Conservation (phyloP, 1,284 basidiomycete genomes). For the Heimioporus retisporus region DNA sequence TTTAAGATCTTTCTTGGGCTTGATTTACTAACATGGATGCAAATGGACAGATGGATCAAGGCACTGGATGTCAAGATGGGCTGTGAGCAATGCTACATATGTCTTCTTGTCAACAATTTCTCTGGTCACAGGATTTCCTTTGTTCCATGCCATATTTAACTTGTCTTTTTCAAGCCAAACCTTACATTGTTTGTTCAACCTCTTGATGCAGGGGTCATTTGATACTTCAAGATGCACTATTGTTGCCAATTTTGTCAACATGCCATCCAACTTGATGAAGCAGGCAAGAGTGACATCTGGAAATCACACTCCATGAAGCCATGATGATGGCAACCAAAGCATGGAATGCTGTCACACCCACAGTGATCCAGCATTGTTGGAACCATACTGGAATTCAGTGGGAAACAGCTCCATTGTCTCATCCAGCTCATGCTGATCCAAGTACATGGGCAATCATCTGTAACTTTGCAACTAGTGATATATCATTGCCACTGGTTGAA, state of each 20-base stretch:
- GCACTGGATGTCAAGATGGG: constrained; percentile 26
- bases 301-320: constrained; percentile 39
- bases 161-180: constrained; percentile 30
- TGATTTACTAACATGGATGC: neutral
- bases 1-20: too few species aligned
- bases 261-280: constrained; percentile 40
- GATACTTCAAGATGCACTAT: constrained; percentile 45
- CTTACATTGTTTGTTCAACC: constrained; percentile 42
- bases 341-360: neutral
- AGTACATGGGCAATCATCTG: too few species aligned
- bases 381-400: constrained; percentile 19
- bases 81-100: constrained; percentile 21
- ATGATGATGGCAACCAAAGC: constrained; percentile 33
- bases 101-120: constrained; percentile 39
- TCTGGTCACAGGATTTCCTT: constrained; percentile 26
- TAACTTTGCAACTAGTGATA: too few species aligned
- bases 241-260: constrained; percentile 21
- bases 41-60: constrained; percentile 28
- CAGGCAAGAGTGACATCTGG: constrained; percentile 39
- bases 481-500: too few species aligned
- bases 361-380: constrained; percentile 43
- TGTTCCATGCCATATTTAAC: constrained; percentile 16
- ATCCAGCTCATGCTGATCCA: too few species aligned
- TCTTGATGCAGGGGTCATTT: constrained; percentile 45
- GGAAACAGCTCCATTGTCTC: too few species aligned